A percentile compares a stretch with the other conserved stretches of the same genome.
phyloP scores from a whole-genome alignment of 2,329 filamentous ascomycete genomes.

The Claviceps humidiphila region DNA sequence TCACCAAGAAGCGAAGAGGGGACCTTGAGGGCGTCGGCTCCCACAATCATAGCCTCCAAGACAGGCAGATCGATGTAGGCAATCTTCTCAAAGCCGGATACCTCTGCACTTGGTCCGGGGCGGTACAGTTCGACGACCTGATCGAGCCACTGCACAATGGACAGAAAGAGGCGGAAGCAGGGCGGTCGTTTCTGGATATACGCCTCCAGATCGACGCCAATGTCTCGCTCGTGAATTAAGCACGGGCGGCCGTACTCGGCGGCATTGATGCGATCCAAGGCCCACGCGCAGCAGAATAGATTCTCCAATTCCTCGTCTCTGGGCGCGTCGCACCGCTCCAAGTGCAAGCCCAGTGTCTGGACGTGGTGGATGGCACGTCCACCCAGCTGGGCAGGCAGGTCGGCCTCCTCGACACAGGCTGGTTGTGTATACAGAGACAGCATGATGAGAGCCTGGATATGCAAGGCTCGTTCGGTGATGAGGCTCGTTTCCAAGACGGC shows the following conservation, averaged over 20 bases:
- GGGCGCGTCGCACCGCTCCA: conserved; percentile 27
- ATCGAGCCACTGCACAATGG: conserved; percentile 41
- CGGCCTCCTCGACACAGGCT: conserved; percentile 37
- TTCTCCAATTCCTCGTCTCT: conserved; percentile 31
- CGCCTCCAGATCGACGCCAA: conserved; percentile 38
- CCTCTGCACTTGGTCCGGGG: conserved; percentile 31
- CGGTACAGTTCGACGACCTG: conserved; percentile 48
- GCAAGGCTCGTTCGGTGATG: conserved; percentile 38
- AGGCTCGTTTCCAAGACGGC: conserved; percentile 39
- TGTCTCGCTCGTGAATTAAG: conserved; percentile 46
- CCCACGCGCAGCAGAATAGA: conserved; percentile 47
- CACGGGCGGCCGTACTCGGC: conserved; percentile 47
- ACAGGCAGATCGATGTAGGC: conserved; percentile 41
- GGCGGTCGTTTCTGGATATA: conserved; percentile 38
- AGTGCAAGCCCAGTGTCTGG: conserved; percentile 42
- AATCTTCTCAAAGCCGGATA: conserved; percentile 27
- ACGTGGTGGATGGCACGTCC: conserved; percentile 43
- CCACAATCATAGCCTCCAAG: conserved; percentile 43
- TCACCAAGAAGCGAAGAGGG: conserved; percentile 36
- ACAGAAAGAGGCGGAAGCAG: conserved; percentile 43
- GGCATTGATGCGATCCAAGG: conserved; percentile 44
- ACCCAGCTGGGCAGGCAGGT: conserved; percentile 39
- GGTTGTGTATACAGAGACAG: conserved; percentile 48
- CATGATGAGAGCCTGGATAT: conserved; percentile 40
- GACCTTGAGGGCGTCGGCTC: conserved; percentile 36